phyloP scores from a whole-genome alignment of 192 early-diverging fungal species.

The Spinellus fusiger region DNA sequence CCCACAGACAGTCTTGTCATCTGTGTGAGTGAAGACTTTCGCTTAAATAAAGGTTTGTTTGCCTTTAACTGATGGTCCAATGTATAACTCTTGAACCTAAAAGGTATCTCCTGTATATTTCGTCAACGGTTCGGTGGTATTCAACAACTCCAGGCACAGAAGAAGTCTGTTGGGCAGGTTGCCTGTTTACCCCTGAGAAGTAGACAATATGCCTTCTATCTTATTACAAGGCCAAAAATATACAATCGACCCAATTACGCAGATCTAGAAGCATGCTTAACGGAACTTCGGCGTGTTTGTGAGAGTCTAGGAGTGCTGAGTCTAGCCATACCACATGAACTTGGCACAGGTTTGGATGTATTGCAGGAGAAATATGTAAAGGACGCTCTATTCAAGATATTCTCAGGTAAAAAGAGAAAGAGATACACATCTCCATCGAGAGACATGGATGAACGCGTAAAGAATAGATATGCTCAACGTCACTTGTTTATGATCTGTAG shows the following conservation, averaged over 20 bases:
- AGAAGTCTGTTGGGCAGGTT: slow-evolving; percentile 23
- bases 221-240: slow-evolving; percentile 22
- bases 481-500: too few species aligned
- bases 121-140: slow-evolving; percentile 17
- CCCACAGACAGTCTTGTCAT: slow-evolving; percentile 17
- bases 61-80: neutral
- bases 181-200: slow-evolving; percentile 11
- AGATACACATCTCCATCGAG: neutral
- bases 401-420: slow-evolving; percentile 6
- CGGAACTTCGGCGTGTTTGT: slow-evolving; percentile 17
- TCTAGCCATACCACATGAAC: slow-evolving; percentile 22
- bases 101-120: slow-evolving; percentile 24
- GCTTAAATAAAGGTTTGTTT: slow-evolving; percentile 18
- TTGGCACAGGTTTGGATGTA: slow-evolving; percentile 12
- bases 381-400: slow-evolving; percentile 3
- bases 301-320: slow-evolving; percentile 17
- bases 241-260: slow-evolving; percentile 16
- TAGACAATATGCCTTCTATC: slow-evolving; percentile 28
- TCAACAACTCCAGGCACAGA: slow-evolving; percentile 15
- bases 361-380: slow-evolving; percentile 14
- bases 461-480: too few species aligned
- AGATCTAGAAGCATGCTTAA: slow-evolving; percentile 15
- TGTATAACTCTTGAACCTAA: neutral
- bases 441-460: too few species aligned
- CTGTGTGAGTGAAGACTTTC: slow-evolving; percentile 24